Conservation (phyloP, 2,329 filamentous ascomycete genomes). For the Pestalotiopsis fici region DNA sequence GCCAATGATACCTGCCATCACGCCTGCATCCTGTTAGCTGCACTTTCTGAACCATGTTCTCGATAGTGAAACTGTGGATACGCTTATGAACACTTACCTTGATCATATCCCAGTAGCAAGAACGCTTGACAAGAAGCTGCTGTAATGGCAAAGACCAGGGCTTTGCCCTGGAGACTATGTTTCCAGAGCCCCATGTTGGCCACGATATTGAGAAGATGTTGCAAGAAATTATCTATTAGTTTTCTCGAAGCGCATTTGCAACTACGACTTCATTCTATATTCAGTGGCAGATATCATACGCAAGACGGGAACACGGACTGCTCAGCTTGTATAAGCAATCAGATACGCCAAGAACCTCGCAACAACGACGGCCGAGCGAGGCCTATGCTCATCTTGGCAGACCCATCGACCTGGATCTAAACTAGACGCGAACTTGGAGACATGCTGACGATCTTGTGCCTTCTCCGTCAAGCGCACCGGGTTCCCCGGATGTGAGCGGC, state of each 20-base stretch:
- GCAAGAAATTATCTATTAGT: not conserved
- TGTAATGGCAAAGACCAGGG: conserved; percentile 22
- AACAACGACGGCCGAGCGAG: not conserved
- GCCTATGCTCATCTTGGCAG: not conserved
- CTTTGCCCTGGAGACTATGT: conserved; percentile 16
- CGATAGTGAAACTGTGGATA: no score
- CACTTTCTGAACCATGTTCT: conserved; percentile 4
- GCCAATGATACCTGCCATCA: conserved; percentile 33
- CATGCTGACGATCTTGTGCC: not conserved
- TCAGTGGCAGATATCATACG: not conserved
- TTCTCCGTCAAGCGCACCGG: not conserved
- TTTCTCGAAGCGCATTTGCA: not conserved
- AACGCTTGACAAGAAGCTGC: conserved; percentile 40
- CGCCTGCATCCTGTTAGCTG: conserved; percentile 16
- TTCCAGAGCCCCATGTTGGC: conserved; percentile 14
- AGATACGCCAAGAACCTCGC: not conserved
- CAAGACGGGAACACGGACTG: not conserved
- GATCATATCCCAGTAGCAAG: conserved; percentile 31
- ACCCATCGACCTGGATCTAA: not conserved
- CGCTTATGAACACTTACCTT: conserved; percentile 18
- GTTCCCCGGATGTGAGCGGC: not conserved
- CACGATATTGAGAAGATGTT: not conserved
- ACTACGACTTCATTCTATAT: not conserved
- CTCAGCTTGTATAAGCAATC: not conserved
- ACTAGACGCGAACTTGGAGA: not conserved